Evolutionary conservation across 768 basidiomycete genomes (phyloP).

Genomic region (Rhizopogon roseolus): DNA sequence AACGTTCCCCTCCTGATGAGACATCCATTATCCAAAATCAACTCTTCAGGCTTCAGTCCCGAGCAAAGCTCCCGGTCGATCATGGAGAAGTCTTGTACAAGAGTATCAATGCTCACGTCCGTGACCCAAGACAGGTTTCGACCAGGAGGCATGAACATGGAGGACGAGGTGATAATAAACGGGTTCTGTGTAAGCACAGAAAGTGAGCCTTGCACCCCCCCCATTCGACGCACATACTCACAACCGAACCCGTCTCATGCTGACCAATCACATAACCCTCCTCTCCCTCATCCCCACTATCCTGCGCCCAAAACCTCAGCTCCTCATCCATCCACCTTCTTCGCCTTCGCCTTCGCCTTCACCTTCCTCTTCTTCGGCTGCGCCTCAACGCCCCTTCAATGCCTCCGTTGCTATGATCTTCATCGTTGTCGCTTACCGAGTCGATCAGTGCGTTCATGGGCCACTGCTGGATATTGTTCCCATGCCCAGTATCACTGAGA

Average conservation of each 20-base stretch:
- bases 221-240: constrained; percentile 4
- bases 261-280: constrained; percentile 28
- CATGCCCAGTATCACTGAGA: constrained; percentile 34
- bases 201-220: constrained; percentile 16
- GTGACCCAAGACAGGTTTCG: constrained; percentile 66
- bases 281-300: constrained; percentile 36
- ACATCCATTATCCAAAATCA: constrained; percentile 74
- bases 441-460: constrained; percentile 78
- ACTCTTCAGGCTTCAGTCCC: constrained; percentile 81
- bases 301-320: constrained; percentile 50
- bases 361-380: constrained; percentile 65
- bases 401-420: constrained; percentile 59
- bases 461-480: constrained; percentile 64
- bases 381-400: constrained; percentile 66
- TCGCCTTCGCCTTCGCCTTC: constrained; percentile 66
- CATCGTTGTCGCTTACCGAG: constrained; percentile 53
- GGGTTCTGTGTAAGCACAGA: constrained; percentile 11
- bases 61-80: constrained; percentile 87
- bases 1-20: constrained; percentile 56
- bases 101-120: constrained; percentile 47
- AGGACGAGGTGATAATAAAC: constrained; percentile 21
- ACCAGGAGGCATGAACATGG: constrained; percentile 31
- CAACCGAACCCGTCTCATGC: constrained; percentile 24
- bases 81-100: constrained; percentile 80
- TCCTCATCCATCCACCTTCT: constrained; percentile 71